phyloP scores from a whole-genome alignment of 2,329 filamentous ascomycete genomes.

The Lojkania enalia region DNA sequence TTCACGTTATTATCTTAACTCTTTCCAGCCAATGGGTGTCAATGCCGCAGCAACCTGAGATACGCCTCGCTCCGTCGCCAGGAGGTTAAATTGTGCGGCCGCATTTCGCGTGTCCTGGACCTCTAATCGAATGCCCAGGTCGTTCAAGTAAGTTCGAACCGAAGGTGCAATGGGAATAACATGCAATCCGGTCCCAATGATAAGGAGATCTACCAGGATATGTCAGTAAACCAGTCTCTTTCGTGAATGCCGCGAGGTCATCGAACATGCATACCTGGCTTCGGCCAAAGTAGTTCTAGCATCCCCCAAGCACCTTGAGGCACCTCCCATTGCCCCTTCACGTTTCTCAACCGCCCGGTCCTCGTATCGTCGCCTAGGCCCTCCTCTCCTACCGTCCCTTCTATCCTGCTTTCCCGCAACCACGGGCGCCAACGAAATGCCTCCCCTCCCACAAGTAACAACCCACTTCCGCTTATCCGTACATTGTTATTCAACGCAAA shows the following conservation, averaged over 20 bases:
- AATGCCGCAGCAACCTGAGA: constrained; percentile 83
- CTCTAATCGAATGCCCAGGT: constrained; percentile 82
- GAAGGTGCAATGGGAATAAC: constrained; percentile 77
- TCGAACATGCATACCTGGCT: constrained; percentile 70
- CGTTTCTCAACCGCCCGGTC: constrained; percentile 64
- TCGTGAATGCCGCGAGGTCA: not conserved
- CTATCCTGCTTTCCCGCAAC: constrained; percentile 51
- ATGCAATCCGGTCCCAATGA: constrained; percentile 80
- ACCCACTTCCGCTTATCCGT: constrained; percentile 68
- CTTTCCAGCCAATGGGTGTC: constrained; percentile 82
- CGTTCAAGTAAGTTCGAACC: constrained; percentile 71
- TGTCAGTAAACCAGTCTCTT: constrained; percentile 22
- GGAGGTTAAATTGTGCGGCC: constrained; percentile 88
- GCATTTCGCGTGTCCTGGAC: constrained; percentile 92
- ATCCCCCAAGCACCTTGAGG: constrained; percentile 71
- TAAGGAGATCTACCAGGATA: constrained; percentile 69
- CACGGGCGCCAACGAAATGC: constrained; percentile 89
- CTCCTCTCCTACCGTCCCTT: constrained; percentile 44
- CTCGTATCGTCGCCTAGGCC: constrained; percentile 36
- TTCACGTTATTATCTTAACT: constrained; percentile 44
- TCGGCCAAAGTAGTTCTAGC: constrained; percentile 79
- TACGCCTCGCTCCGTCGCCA: constrained; percentile 91
- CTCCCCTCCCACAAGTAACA: constrained; percentile 82
- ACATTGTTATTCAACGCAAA: constrained; percentile 85
- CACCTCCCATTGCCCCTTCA: constrained; percentile 80